These are phyloP conservation scores for Blumeria graminis DNA, from an alignment of 2,329 filamentous ascomycete genomes.

Conservation along the genomic window DNA sequence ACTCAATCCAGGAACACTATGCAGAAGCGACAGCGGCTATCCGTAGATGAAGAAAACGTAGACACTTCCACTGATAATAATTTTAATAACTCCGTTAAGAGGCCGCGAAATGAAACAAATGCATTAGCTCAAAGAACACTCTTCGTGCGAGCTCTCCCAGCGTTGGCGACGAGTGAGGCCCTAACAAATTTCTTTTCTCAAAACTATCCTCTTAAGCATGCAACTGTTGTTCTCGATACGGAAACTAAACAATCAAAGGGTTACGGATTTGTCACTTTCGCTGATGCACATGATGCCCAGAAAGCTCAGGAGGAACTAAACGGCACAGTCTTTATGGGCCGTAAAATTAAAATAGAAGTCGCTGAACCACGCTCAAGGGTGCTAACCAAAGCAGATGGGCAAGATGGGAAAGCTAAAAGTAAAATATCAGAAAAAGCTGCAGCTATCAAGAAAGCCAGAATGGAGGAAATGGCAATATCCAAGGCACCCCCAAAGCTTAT, in stretches of 20 bases:
- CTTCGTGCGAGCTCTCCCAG: constrained; percentile 72
- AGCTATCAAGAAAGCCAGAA: constrained; percentile 25
- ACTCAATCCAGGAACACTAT: constrained; percentile 1
- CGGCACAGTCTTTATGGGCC: constrained; percentile 51
- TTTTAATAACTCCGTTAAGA: constrained; percentile 23
- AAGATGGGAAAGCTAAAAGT: constrained; percentile 16
- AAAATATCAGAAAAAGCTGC: constrained; percentile 16
- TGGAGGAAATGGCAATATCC: constrained; percentile 34
- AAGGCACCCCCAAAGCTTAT: constrained; percentile 52
- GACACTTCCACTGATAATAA: constrained; percentile 5
- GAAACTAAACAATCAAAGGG: constrained; percentile 71
- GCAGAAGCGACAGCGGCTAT: constrained; percentile 11
- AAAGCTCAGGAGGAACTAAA: constrained; percentile 63
- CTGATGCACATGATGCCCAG: constrained; percentile 73
- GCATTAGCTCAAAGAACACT: constrained; percentile 34
- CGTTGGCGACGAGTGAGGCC: constrained; percentile 53
- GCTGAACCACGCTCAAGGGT: constrained; percentile 66
- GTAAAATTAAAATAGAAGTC: constrained; percentile 64
- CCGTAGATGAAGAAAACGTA: constrained; percentile 7
- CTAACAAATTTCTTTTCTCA: constrained; percentile 82
- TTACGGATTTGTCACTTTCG: constrained; percentile 92
- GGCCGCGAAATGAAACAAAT: constrained; percentile 30
- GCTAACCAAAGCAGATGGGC: constrained; percentile 23
- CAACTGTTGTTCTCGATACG: constrained; percentile 71
- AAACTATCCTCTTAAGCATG: constrained; percentile 85